Percentiles rank a stretch among this genome's conserved stretches.
These are phyloP conservation scores for Termitomyces sp. DNA, from an alignment of 768 basidiomycete species.

Conservation along the genomic window DNA sequence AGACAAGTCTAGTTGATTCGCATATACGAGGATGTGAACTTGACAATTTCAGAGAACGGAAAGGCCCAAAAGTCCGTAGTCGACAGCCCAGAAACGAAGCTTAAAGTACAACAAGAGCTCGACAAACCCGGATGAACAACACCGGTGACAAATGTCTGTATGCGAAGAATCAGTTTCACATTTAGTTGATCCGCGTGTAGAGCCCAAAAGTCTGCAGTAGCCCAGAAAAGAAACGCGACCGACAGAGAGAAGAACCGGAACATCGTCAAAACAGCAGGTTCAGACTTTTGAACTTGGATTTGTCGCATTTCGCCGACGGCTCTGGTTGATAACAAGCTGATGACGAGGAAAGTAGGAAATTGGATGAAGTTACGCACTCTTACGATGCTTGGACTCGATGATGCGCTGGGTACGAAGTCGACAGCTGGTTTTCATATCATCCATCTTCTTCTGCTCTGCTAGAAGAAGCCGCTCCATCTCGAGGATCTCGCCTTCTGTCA, in stretches of 20 bases:
- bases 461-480: constrained; percentile 9
- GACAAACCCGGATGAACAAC: too few relatives aligned
- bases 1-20: too few relatives aligned
- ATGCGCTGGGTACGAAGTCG: background rate
- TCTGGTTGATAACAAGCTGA: background rate
- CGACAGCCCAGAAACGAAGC: too few relatives aligned
- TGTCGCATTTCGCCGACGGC: background rate
- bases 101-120: too few relatives aligned
- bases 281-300: background rate
- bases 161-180: too few relatives aligned
- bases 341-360: too few relatives aligned
- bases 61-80: too few relatives aligned
- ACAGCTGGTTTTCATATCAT: constrained; percentile 10
- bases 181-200: too few relatives aligned
- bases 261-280: background rate
- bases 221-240: background rate
- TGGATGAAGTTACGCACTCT: background rate
- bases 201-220: background rate
- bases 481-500: constrained; percentile 6
- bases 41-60: too few relatives aligned
- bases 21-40: too few relatives aligned
- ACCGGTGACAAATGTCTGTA: too few relatives aligned
- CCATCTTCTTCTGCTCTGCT: constrained; percentile 11
- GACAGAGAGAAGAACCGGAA: background rate
- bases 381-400: background rate